Evolutionary conservation across 1,284 basidiomycete species (phyloP).

Genomic region (Gastroboletus turbinatus): DNA sequence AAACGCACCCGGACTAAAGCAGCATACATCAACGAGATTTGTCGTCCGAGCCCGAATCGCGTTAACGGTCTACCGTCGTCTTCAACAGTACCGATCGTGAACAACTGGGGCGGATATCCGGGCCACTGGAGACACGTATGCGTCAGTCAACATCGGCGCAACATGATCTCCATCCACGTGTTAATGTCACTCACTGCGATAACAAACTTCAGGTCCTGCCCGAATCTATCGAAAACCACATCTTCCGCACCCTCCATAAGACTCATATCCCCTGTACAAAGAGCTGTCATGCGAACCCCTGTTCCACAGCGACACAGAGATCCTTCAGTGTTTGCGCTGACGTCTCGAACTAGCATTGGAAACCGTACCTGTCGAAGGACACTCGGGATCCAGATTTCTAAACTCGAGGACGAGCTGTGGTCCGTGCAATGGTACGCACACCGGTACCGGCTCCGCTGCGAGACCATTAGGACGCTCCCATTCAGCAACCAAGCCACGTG

Average conservation of each 20-base stretch:
- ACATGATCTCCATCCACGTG: not conserved
- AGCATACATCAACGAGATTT: conserved; percentile 3
- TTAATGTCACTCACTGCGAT: conserved; percentile 10
- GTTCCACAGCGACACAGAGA: not conserved
- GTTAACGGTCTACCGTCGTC: not conserved
- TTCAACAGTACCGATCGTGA: not conserved
- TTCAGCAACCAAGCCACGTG: not conserved
- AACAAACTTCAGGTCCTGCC: not conserved
- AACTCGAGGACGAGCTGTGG: conserved; percentile 3
- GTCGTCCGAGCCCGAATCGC: conserved; percentile 7
- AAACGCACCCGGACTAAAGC: conserved; percentile 9
- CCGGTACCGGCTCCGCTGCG: not conserved
- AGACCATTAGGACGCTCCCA: not conserved
- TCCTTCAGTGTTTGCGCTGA: not conserved
- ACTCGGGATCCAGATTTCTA: not conserved
- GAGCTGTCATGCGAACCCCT: not conserved
- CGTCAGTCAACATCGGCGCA: not conserved
- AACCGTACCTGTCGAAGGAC: conserved; percentile 5
- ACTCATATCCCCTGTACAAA: accelerated
- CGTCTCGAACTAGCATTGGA: not conserved
- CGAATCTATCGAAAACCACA: not conserved
- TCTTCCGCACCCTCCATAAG: conserved; percentile 1
- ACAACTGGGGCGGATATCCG: conserved; percentile 6
- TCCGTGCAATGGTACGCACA: not conserved
- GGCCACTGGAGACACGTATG: conserved; percentile 13